A percentile compares a stretch with the other conserved stretches of the same genome.
These are phyloP conservation scores for Scopulariopsis brevicaulis DNA, from an alignment of 2,329 filamentous ascomycete species.

Conservation along the genomic window DNA sequence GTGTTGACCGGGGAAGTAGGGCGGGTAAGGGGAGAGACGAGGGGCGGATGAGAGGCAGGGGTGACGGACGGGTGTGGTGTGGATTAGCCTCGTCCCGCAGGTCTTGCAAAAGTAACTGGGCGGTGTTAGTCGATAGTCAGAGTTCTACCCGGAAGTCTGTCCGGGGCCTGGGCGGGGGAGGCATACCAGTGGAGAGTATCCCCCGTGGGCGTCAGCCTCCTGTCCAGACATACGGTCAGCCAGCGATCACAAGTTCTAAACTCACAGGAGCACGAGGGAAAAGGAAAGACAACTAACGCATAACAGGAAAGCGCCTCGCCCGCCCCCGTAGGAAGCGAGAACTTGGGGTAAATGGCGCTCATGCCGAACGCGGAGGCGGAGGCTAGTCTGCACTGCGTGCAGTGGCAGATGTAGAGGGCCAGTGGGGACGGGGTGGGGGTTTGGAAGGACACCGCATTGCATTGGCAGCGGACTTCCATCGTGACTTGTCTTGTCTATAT, in stretches of 20 bases:
- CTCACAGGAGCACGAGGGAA: neutral
- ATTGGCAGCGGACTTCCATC: conserved; percentile 55
- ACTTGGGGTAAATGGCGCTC: conserved; percentile 59
- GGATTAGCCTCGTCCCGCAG: conserved; percentile 56
- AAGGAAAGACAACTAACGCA: conserved; percentile 20
- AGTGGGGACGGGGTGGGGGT: conserved; percentile 49
- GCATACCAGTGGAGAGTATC: conserved; percentile 45
- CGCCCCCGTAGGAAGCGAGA: conserved; percentile 36
- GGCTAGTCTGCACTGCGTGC: conserved; percentile 53
- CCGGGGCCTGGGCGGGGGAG: neutral
- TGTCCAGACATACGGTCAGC: conserved; percentile 14
- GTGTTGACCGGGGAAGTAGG: conserved; percentile 4
- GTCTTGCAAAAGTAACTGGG: conserved; percentile 52
- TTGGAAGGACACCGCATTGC: conserved; percentile 49
- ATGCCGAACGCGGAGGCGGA: conserved; percentile 56
- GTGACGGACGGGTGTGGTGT: conserved; percentile 41
- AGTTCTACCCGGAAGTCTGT: neutral
- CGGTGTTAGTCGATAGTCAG: neutral
- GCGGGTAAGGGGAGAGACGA: neutral
- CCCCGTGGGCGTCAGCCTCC: conserved; percentile 44
- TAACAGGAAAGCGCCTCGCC: conserved; percentile 39
- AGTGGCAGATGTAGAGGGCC: conserved; percentile 63
- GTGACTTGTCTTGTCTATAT: neutral
- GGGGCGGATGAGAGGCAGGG: too few relatives aligned
- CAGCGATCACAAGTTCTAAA: neutral